A percentile compares a stretch with the other conserved stretches of the same genome.
phyloP scores from a whole-genome alignment of 257 asterid species.

The Plantago elongata region DNA sequence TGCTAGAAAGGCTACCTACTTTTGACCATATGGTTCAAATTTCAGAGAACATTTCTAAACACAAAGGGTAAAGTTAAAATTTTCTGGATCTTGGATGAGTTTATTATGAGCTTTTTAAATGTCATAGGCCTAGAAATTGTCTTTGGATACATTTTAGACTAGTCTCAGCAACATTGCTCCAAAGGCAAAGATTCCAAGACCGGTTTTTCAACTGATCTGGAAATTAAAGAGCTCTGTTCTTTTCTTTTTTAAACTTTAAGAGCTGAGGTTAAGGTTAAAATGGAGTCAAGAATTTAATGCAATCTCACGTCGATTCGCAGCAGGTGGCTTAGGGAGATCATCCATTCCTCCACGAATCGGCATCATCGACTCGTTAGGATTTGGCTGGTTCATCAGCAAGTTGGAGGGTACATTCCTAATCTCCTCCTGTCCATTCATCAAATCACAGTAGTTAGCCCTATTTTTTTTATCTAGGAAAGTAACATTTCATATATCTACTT shows the following conservation, averaged over 20 bases:
- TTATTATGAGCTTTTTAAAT: background rate
- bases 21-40: conserved; percentile 24
- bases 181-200: too few relatives aligned
- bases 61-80: conserved; percentile 22
- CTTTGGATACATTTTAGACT: too few relatives aligned
- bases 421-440: conserved; percentile 55
- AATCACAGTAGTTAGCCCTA: background rate
- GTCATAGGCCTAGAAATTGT: too few relatives aligned
- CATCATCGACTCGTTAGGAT: conserved; percentile 57
- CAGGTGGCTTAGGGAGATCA: conserved; percentile 93
- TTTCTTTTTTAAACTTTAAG: too few relatives aligned
- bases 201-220: too few relatives aligned
- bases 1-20: conserved; percentile 32
- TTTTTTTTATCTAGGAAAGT: too few relatives aligned
- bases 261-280: background rate
- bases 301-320: conserved; percentile 82
- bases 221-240: too few relatives aligned
- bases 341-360: conserved; percentile 78
- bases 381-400: conserved; percentile 65
- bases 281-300: background rate
- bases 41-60: conserved; percentile 14
- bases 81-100: conserved; percentile 21
- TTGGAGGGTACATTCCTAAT: conserved; percentile 66
- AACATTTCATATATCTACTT: too few relatives aligned
- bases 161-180: too few relatives aligned